Conservation (phyloP, 192 early-diverging fungal species). For the Umbelopsis ramanniana region DNA sequence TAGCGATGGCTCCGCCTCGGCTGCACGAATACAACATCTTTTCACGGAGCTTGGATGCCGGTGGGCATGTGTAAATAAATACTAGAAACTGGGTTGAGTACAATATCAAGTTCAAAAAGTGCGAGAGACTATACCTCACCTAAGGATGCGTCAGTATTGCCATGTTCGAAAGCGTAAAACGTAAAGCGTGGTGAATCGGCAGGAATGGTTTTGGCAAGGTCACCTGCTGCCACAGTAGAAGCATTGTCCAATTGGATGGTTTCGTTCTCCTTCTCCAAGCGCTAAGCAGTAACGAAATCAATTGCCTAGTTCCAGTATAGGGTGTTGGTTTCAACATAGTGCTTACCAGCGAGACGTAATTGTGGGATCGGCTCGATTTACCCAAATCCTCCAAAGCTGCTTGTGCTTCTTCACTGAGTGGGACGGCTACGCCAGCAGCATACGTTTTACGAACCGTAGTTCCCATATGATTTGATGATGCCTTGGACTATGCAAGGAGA, state of each 20-base stretch:
- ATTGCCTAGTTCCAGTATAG: background rate
- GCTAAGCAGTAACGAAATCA: slow-evolving; percentile 24
- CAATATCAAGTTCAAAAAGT: background rate
- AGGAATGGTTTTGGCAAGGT: slow-evolving; percentile 58
- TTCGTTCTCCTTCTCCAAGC: slow-evolving; percentile 57
- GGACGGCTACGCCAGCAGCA: slow-evolving; percentile 67
- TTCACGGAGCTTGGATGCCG: slow-evolving; percentile 78
- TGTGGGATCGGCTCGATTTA: slow-evolving; percentile 48
- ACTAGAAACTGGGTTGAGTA: slow-evolving; percentile 45
- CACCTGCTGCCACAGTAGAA: slow-evolving; percentile 48
- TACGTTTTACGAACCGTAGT: slow-evolving; percentile 64
- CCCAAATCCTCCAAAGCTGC: slow-evolving; percentile 62
- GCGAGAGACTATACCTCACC: slow-evolving; percentile 36
- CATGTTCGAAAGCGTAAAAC: slow-evolving; percentile 60
- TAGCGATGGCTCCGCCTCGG: slow-evolving; percentile 60
- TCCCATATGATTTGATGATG: slow-evolving; percentile 54
- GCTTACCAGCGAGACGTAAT: slow-evolving; percentile 65
- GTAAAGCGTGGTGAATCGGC: slow-evolving; percentile 74
- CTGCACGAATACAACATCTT: slow-evolving; percentile 92
- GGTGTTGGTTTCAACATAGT: background rate
- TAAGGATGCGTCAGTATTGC: slow-evolving; percentile 51
- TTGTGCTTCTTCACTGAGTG: slow-evolving; percentile 61
- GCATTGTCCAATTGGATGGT: slow-evolving; percentile 51
- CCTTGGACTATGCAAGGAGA: slow-evolving; percentile 37
- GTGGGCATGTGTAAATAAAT: slow-evolving; percentile 90